A percentile compares a stretch with the other conserved stretches of the same genome.
Conservation (phyloP, 2,329 filamentous ascomycete genomes). For the Arthrinium phaeospermum region DNA sequence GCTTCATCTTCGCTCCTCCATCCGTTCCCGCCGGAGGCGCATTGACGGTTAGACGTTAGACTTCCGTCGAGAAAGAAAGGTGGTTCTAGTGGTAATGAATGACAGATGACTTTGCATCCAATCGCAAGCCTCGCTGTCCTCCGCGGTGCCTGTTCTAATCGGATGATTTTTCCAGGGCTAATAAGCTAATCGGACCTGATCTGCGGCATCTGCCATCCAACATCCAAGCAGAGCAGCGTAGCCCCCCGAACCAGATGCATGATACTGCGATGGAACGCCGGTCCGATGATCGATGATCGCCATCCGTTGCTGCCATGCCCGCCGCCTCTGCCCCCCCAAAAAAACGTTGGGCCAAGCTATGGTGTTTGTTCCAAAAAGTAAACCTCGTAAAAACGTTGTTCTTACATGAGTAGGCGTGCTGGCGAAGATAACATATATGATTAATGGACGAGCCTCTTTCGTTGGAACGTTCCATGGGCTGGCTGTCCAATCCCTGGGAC, state of each 20-base stretch:
- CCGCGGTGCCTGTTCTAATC: background rate
- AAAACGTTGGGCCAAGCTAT: background rate
- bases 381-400: background rate
- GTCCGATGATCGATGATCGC: constrained; percentile 2
- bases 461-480: background rate
- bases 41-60: background rate
- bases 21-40: background rate
- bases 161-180: background rate
- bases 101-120: background rate
- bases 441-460: background rate
- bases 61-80: background rate
- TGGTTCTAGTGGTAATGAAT: background rate
- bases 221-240: background rate
- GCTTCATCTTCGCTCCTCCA: background rate
- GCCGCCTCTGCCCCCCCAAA: background rate
- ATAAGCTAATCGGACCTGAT: background rate
- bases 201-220: constrained; percentile 12
- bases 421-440: background rate
- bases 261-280: constrained; percentile 13
- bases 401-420: background rate
- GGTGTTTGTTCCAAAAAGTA: background rate
- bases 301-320: background rate
- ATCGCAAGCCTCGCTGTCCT: background rate
- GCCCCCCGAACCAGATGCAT: background rate
- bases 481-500: background rate